phyloP scores from a whole-genome alignment of 345 rosid species.

The Trapa bicornis region DNA sequence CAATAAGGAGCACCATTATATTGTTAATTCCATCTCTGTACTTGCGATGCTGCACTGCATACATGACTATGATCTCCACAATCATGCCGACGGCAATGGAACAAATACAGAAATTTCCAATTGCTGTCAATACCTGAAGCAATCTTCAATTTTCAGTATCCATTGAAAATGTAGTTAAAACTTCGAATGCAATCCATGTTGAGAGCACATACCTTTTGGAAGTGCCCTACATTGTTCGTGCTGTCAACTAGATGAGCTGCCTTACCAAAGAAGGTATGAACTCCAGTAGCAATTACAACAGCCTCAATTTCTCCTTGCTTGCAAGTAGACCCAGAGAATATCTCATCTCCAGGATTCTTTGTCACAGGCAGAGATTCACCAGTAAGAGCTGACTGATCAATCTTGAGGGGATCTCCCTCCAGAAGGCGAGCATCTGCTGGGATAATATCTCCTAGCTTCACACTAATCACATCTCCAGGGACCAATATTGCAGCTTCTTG shows the following conservation, averaged over 20 bases:
- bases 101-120: slow-evolving; percentile 80
- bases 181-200: neutral
- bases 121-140: slow-evolving; percentile 58
- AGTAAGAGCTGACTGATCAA: slow-evolving; percentile 74
- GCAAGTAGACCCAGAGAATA: slow-evolving; percentile 77
- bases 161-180: neutral
- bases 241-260: slow-evolving; percentile 84
- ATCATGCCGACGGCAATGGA: slow-evolving; percentile 57
- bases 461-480: slow-evolving; percentile 67
- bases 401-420: slow-evolving; percentile 71
- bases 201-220: slow-evolving; percentile 44
- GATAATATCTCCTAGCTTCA: slow-evolving; percentile 69
- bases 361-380: slow-evolving; percentile 79
- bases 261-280: slow-evolving; percentile 82
- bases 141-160: slow-evolving; percentile 7
- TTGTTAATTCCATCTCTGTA: slow-evolving; percentile 71
- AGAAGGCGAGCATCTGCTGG: slow-evolving; percentile 83
- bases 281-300: slow-evolving; percentile 74
- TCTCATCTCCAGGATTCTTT: slow-evolving; percentile 56
- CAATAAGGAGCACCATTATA: slow-evolving; percentile 69
- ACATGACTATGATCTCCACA: slow-evolving; percentile 62
- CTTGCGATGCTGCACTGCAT: slow-evolving; percentile 50
- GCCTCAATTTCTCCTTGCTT: slow-evolving; percentile 90
- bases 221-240: slow-evolving; percentile 68
- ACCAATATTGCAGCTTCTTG: slow-evolving; percentile 75